Evolutionary conservation across 768 basidiomycete genomes (phyloP), one percentile per base, ranked within the genome.

Genomic region (Boletus rufocinnamomeus): DNA sequence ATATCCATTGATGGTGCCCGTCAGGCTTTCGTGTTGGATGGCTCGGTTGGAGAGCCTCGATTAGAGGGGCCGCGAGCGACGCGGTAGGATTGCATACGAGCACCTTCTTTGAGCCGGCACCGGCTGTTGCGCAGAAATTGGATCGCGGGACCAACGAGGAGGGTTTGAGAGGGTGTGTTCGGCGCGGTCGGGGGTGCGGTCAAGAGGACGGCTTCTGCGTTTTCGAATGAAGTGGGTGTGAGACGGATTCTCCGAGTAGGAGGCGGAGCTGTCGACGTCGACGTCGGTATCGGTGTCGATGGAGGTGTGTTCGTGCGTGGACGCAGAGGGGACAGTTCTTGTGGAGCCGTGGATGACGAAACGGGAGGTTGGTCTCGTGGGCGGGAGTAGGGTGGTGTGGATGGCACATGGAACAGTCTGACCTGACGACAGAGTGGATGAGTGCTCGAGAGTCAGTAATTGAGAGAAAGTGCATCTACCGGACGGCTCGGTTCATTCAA

Each of bases 41-140:
- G 37, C 28, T 16, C 48, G 19, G 54, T 28, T n/a, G 52, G 50
- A 3, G 61, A 45, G 16, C 59, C 58, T 28, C 53, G 63, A 45
- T 66, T 60, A 13, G 56, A 40, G 23, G 61, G 51, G 28, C 56
- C 41, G 19, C 64, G 71, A n/a, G 74, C 69, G 35, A 84, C 72
- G 60, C 80, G 80, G 68, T 86, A 88, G 3, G 86, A 85, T 59
- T 83, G 81, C 9, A 87, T 61, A 23, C 82, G 77, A 10, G 80
- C 75, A 38, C 82, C 81, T 59, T 77, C 77, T 16, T 76, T 72
- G 28, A 83, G 59, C 19, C 69, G 77, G 10, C 73, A 68, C 35
- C 74, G 69, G 1, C 78, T 74, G 13, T 77, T 72, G 53, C 84
- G 82, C 48, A 86, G 70, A 21, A 73, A 70, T 44, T 78, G 72